These are phyloP conservation scores for Metschnikowia corniflorae DNA, from an alignment of 805 yeast genomes.

Conservation along the genomic window DNA sequence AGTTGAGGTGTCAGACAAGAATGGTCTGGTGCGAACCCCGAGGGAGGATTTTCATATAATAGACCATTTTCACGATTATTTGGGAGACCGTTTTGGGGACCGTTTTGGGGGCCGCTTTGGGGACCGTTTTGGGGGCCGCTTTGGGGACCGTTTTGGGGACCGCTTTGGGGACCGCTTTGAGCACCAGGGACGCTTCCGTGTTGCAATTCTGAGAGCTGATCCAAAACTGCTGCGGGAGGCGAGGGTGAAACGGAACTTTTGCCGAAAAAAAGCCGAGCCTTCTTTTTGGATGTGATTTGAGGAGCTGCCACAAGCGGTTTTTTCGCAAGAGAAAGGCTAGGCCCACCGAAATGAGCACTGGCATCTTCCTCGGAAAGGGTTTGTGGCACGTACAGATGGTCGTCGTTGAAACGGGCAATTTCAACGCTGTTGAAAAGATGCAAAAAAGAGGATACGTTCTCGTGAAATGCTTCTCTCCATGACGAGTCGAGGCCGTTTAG, in stretches of 20 bases:
- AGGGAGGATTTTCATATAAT: neutral
- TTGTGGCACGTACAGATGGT: slow-evolving; percentile 29
- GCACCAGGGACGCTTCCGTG: too few relatives aligned
- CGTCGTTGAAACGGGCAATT: slow-evolving; percentile 21
- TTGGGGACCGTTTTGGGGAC: too few relatives aligned
- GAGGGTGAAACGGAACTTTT: slow-evolving; percentile 1
- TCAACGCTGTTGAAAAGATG: slow-evolving; percentile 28
- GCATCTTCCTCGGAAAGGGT: slow-evolving; percentile 35
- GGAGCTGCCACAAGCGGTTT: neutral
- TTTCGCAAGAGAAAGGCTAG: slow-evolving; percentile 4
- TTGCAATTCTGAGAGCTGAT: neutral
- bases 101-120: too few relatives aligned
- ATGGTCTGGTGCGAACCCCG: neutral
- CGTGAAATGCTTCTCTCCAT: slow-evolving; percentile 30
- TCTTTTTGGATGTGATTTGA: too few relatives aligned
- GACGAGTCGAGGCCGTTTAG: slow-evolving; percentile 25
- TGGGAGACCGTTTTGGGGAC: too few relatives aligned
- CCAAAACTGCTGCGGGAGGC: slow-evolving; percentile 2
- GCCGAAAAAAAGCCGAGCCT: neutral
- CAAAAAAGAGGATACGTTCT: slow-evolving; percentile 29
- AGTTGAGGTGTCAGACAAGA: slow-evolving; percentile 6
- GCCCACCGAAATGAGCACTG: slow-evolving; percentile 39
- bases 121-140: too few relatives aligned
- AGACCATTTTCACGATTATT: too few relatives aligned
- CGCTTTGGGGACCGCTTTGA: too few relatives aligned